Percentiles rank a stretch among this genome's conserved stretches.
These are phyloP conservation scores for Tolypocladium tundrense DNA, from an alignment of 2,329 filamentous ascomycete species.

Conservation along the genomic window DNA sequence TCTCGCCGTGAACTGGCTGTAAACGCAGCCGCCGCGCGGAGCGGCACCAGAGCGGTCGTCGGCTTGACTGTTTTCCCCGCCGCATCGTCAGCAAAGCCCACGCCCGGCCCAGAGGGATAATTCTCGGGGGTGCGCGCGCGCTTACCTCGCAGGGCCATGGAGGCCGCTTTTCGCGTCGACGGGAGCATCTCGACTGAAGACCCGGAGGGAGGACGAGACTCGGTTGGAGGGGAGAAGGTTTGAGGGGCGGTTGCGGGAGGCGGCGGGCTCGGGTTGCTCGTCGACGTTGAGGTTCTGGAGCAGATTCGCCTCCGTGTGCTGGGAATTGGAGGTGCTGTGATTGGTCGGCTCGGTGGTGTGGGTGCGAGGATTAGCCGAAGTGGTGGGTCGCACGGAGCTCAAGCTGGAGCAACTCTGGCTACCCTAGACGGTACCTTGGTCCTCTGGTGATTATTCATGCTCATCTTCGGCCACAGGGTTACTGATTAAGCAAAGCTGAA, in stretches of 20 bases:
- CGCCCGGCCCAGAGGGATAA: background rate
- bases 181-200: constrained; percentile 29
- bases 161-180: constrained; percentile 39
- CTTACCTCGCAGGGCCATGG: constrained; percentile 41
- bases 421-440: no score
- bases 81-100: background rate
- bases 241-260: background rate
- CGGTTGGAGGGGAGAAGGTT: background rate
- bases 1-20: constrained; percentile 58
- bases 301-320: constrained; percentile 1
- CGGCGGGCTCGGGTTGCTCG: background rate
- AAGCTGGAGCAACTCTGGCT: no score
- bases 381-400: background rate
- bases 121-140: background rate
- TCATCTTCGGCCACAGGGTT: no score
- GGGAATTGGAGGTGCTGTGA: constrained; percentile 1
- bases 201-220: background rate
- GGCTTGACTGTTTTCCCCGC: constrained; percentile 50
- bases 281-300: background rate
- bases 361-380: constrained; percentile 4
- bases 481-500: no score
- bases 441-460: no score
- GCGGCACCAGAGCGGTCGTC: constrained; percentile 49
- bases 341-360: background rate
- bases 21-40: constrained; percentile 51